Base-by-base conservation (phyloP, 768 basidiomycete species). In the Lactarius akahatsu region DNA sequence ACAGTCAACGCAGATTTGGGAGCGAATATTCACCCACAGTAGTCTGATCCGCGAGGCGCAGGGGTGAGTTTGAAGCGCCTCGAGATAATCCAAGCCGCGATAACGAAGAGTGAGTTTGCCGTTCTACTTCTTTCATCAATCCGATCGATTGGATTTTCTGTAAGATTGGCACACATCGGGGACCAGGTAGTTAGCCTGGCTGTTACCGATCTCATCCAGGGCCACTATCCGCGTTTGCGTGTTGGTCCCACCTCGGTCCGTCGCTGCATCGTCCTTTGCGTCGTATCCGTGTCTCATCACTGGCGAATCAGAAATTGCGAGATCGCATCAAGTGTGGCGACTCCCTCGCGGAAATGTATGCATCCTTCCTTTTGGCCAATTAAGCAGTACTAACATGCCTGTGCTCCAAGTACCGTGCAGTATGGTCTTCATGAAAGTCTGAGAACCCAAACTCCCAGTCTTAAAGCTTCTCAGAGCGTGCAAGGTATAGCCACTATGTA, bases 11-110 rank as follows among this genome's bases (percentile, higher is more conserved):
- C 6, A 43, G 23, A 47, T 57, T 20, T 13, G 4, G 11, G 23
- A 52, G 30, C 56, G 52, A 15, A 15, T 66, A 32, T 66, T 66
- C 40, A 62, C 65, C 3, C 65, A 62, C 26, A 50, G 16, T n/a
- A 62, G 55, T n/a, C n/a, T 62, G 16, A 16, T n/a, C n/a, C 18
- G 23, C 6, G 40, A 26, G 47, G 7, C n/a, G 41, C 13, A 41
- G 38, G 32, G 13, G 32, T 28, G 8, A 23, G 4, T 62, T 58
- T 20, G 59, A 66, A 43, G 56, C 38, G 3, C 36, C 56, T 10
- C 55, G 11, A 30, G 28, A 6, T 6, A 40, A 59, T 43, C 38
- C 34, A n/a, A 34, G 18, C n/a, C 13, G 23, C 26, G 36, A 66
- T 58, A 54, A 58, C 20, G 61, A 66, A 52, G 50, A 56, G 65